A percentile compares a stretch with the other conserved stretches of the same genome.
Evolutionary conservation across 805 yeast species (phyloP).

Genomic region (Spencermartinsiella europaea): DNA sequence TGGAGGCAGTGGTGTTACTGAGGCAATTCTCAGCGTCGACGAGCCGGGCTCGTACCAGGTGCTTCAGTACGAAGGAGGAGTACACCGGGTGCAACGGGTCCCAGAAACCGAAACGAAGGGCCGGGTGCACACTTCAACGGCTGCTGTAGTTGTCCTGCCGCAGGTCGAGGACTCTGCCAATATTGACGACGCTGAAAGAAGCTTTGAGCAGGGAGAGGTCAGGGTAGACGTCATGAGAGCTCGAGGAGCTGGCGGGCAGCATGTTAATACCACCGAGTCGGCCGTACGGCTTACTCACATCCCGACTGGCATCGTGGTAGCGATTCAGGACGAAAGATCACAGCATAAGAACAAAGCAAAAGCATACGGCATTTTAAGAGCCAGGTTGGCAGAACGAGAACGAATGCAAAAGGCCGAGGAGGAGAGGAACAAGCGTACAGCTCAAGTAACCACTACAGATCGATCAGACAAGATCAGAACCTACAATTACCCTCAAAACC

Average conservation of each 20-base stretch:
- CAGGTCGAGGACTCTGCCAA: slow-evolving; percentile 40
- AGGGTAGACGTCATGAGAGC: slow-evolving; percentile 97
- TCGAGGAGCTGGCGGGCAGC: slow-evolving; percentile 97
- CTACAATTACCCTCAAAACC: slow-evolving; percentile 85
- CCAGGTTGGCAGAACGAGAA: slow-evolving; percentile 79
- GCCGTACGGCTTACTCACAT: slow-evolving; percentile 91
- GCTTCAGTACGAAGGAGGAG: slow-evolving; percentile 85
- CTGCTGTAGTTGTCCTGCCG: slow-evolving; percentile 92
- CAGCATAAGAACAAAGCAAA: slow-evolving; percentile 92
- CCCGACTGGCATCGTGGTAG: slow-evolving; percentile 84
- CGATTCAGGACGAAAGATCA: slow-evolving; percentile 92
- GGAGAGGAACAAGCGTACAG: slow-evolving; percentile 64
- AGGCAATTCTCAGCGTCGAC: slow-evolving; percentile 70
- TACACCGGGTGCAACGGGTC: slow-evolving; percentile 90
- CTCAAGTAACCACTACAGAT: slow-evolving; percentile 84
- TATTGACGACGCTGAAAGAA: slow-evolving; percentile 54
- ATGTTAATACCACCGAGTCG: slow-evolving; percentile 94
- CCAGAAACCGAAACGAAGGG: slow-evolving; percentile 95
- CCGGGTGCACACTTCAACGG: slow-evolving; percentile 90
- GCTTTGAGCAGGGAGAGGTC: slow-evolving; percentile 80
- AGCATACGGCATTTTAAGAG: slow-evolving; percentile 76
- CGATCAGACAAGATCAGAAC: slow-evolving; percentile 92
- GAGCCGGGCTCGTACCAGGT: slow-evolving; percentile 71
- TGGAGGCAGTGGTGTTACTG: slow-evolving; percentile 54
- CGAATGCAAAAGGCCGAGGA: slow-evolving; percentile 56